Percentiles rank a stretch among this genome's conserved stretches.
Conservation (phyloP, 345 rosid genomes). For the Microthlaspi erraticum region DNA sequence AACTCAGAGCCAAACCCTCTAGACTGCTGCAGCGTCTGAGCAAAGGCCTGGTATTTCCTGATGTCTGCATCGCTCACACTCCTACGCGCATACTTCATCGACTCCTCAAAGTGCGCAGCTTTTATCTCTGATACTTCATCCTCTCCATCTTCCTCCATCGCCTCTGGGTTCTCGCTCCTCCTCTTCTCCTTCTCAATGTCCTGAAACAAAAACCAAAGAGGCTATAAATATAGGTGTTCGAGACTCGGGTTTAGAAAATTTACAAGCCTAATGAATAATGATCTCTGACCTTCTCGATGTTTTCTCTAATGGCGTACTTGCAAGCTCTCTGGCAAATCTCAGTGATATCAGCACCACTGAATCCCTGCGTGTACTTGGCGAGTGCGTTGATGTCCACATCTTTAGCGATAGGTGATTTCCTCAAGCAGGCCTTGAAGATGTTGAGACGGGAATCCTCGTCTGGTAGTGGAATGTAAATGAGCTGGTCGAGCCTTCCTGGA, state of each 20-base stretch:
- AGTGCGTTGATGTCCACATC: constrained; percentile 89
- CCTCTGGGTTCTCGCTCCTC: constrained; percentile 87
- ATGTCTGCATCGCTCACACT: constrained; percentile 99
- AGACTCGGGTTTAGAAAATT: not conserved
- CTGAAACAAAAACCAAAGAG: constrained; percentile 47
- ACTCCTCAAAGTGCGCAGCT: constrained; percentile 94
- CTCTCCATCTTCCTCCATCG: constrained; percentile 93
- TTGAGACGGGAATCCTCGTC: constrained; percentile 92
- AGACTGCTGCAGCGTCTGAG: constrained; percentile 96
- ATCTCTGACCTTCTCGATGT: constrained; percentile 74
- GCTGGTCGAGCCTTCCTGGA: constrained; percentile 97
- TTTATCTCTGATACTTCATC: constrained; percentile 89
- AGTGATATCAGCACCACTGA: constrained; percentile 97
- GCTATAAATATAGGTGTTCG: not conserved
- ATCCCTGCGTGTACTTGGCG: constrained; percentile 95
- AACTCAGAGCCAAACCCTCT: constrained; percentile 93
- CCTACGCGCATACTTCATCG: constrained; percentile 93
- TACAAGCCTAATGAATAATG: constrained; percentile 1
- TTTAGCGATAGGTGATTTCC: constrained; percentile 92
- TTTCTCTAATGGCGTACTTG: constrained; percentile 95
- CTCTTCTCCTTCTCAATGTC: constrained; percentile 97
- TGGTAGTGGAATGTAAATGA: constrained; percentile 96
- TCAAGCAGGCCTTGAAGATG: constrained; percentile 84
- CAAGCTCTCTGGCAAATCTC: constrained; percentile 96
- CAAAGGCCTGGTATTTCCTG: constrained; percentile 94